These are phyloP conservation scores for Craterostigma plantagineum DNA, from an alignment of 257 asterid species.

Conservation along the genomic window DNA sequence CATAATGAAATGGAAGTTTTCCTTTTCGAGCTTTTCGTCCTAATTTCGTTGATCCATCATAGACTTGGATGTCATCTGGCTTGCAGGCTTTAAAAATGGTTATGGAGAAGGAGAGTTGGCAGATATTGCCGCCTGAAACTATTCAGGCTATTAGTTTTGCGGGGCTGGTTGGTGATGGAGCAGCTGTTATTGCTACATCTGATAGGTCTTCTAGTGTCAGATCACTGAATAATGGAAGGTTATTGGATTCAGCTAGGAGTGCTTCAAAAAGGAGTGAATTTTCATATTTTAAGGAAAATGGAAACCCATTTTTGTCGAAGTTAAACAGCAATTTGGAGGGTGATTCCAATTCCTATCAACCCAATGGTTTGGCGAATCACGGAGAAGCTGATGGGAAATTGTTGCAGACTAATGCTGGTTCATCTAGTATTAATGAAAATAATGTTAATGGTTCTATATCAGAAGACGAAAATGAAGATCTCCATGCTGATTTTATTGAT, in stretches of 20 bases:
- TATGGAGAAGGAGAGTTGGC: constrained; percentile 1
- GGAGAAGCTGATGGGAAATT: constrained; percentile 15
- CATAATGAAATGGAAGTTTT: too few relatives aligned
- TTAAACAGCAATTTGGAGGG: constrained; percentile 32
- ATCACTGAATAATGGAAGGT: constrained; percentile 32
- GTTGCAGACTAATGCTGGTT: constrained; percentile 17
- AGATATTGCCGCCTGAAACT: not conserved
- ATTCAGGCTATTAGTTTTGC: not conserved
- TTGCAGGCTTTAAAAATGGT: constrained; percentile 1
- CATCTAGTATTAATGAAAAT: constrained; percentile 19
- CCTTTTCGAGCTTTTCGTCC: too few relatives aligned
- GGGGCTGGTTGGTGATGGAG: not conserved
- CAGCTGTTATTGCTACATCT: constrained; percentile 1
- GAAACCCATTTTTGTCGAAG: constrained; percentile 55
- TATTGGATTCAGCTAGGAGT: constrained; percentile 27
- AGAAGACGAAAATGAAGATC: constrained; percentile 99
- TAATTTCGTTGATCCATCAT: too few relatives aligned
- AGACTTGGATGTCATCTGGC: too few relatives aligned
- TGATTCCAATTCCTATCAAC: constrained; percentile 24
- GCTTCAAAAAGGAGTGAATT: constrained; percentile 61
- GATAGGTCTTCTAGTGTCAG: too few relatives aligned
- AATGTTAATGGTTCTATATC: constrained; percentile 49
- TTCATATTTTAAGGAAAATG: constrained; percentile 56
- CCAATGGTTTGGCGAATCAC: constrained; percentile 23
- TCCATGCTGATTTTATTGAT: constrained; percentile 95